These are phyloP conservation scores for Acarospora socialis DNA, from an alignment of 2,329 filamentous ascomycete genomes.

Conservation along the genomic window DNA sequence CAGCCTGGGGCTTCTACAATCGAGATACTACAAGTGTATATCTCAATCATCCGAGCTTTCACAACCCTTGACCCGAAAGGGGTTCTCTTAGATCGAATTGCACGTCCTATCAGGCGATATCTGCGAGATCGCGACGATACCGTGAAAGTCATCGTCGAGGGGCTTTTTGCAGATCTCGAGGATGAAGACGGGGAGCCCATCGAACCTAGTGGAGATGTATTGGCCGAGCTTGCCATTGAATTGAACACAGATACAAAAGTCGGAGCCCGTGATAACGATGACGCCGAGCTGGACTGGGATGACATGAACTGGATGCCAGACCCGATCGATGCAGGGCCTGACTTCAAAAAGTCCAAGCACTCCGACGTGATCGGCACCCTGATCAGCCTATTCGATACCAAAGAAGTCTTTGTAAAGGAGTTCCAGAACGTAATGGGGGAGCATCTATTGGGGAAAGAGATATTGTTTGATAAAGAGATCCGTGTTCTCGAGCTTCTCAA, in stretches of 20 bases:
- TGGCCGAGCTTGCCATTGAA: conserved; percentile 40
- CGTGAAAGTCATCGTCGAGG: conserved; percentile 49
- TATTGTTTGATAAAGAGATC: conserved; percentile 62
- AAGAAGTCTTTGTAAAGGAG: conserved; percentile 87
- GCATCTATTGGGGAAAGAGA: conserved; percentile 52
- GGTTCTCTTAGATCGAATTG: conserved; percentile 51
- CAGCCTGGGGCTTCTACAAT: conserved; percentile 52
- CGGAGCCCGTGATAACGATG: conserved; percentile 30
- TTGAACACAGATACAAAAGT: conserved; percentile 28
- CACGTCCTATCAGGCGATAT: conserved; percentile 48
- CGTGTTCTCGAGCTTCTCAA: conserved; percentile 79
- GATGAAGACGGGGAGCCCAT: conserved; percentile 19
- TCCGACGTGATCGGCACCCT: conserved; percentile 87
- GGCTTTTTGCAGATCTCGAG: conserved; percentile 41
- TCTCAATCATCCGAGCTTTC: conserved; percentile 51
- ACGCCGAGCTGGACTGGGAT: conserved; percentile 67
- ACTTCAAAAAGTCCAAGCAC: conserved; percentile 78
- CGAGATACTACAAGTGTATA: conserved; percentile 53
- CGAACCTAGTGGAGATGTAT: conserved; percentile 25
- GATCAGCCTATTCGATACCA: conserved; percentile 73
- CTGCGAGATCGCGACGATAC: conserved; percentile 51
- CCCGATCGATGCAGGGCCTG: conserved; percentile 79
- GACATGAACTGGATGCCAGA: conserved; percentile 91
- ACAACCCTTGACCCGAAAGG: conserved; percentile 49
- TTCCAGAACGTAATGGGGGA: conserved; percentile 82